These are phyloP conservation scores for Sporisorium graminicola DNA, from an alignment of 1,284 basidiomycete species.

Conservation along the genomic window DNA sequence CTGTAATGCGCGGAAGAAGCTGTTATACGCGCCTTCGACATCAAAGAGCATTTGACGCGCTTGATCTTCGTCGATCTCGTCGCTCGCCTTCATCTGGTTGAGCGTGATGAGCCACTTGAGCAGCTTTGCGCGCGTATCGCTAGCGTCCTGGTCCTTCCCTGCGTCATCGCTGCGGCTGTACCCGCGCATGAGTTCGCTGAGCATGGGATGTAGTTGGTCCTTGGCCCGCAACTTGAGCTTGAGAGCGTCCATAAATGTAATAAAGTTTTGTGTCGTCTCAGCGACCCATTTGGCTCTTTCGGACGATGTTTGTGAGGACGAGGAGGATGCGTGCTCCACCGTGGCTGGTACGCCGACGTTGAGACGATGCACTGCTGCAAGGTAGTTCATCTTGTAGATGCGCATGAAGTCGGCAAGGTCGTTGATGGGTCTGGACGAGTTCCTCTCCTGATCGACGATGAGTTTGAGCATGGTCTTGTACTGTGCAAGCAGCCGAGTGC, in stretches of 20 bases:
- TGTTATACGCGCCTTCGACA: slow-evolving; percentile 94
- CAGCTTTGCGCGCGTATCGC: slow-evolving; percentile 93
- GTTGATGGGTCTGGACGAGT: slow-evolving; percentile 42
- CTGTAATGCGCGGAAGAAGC: slow-evolving; percentile 87
- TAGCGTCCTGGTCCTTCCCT: slow-evolving; percentile 85
- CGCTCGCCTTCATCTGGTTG: slow-evolving; percentile 96
- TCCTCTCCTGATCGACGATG: slow-evolving; percentile 81
- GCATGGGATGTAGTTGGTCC: slow-evolving; percentile 93
- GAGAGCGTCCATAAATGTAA: slow-evolving; percentile 98
- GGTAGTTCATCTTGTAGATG: slow-evolving; percentile 93
- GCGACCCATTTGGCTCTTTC: slow-evolving; percentile 98
- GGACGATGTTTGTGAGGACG: slow-evolving; percentile 72
- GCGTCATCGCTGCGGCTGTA: slow-evolving; percentile 59
- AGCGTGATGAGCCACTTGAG: slow-evolving; percentile 95
- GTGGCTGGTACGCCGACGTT: slow-evolving; percentile 95
- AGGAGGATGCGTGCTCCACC: slow-evolving; percentile 82
- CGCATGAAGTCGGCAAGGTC: slow-evolving; percentile 81
- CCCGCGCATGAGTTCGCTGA: slow-evolving; percentile 92
- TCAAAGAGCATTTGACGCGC: slow-evolving; percentile 95
- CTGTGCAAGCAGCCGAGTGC: slow-evolving; percentile 89
- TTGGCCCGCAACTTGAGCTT: slow-evolving; percentile 93
- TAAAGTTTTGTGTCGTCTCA: slow-evolving; percentile 94
- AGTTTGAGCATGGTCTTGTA: slow-evolving; percentile 97
- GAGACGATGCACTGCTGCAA: slow-evolving; percentile 89
- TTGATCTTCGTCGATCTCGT: slow-evolving; percentile 95